A percentile compares a stretch with the other conserved stretches of the same genome.
Evolutionary conservation across 176 grass and related monocot species (phyloP).

Genomic region (Juncus effusus): DNA sequence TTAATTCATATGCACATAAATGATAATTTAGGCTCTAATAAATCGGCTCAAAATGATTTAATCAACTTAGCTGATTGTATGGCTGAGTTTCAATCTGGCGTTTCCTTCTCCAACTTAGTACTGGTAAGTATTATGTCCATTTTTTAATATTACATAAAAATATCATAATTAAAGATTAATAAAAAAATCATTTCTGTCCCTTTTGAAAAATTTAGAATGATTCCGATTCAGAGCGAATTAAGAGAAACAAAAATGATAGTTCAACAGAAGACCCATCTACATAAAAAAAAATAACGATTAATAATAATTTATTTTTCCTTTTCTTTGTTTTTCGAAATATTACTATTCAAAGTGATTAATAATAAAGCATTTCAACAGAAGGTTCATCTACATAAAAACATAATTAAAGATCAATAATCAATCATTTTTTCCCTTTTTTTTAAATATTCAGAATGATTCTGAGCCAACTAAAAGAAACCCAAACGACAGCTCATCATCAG

Average conservation of each 20-base stretch:
- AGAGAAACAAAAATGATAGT: constrained; percentile 7
- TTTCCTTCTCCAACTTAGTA: constrained; percentile 29
- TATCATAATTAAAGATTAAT: background rate
- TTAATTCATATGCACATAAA: constrained; percentile 55
- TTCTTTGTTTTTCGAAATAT: too few species aligned
- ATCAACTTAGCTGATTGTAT: constrained; percentile 49
- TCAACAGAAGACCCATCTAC: too few species aligned
- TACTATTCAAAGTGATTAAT: too few species aligned
- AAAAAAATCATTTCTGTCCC: constrained; percentile 25
- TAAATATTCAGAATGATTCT: constrained; percentile 46
- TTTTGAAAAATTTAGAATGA: constrained; percentile 39
- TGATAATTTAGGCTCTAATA: constrained; percentile 41
- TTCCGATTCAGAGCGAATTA: constrained; percentile 44
- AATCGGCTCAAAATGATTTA: constrained; percentile 42
- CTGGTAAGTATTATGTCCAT: constrained; percentile 14
- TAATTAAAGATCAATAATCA: too few species aligned
- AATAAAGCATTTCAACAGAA: too few species aligned
- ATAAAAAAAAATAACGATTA: too few species aligned
- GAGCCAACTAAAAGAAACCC: constrained; percentile 31
- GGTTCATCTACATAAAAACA: too few species aligned
- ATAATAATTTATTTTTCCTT: too few species aligned
- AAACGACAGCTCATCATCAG: constrained; percentile 46
- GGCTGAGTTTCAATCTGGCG: constrained; percentile 31
- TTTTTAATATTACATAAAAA: constrained; percentile 20
- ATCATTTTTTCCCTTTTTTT: constrained; percentile 17